Conservation (phyloP, 2,329 filamentous ascomycete species). For the Zarea fungicola region DNA sequence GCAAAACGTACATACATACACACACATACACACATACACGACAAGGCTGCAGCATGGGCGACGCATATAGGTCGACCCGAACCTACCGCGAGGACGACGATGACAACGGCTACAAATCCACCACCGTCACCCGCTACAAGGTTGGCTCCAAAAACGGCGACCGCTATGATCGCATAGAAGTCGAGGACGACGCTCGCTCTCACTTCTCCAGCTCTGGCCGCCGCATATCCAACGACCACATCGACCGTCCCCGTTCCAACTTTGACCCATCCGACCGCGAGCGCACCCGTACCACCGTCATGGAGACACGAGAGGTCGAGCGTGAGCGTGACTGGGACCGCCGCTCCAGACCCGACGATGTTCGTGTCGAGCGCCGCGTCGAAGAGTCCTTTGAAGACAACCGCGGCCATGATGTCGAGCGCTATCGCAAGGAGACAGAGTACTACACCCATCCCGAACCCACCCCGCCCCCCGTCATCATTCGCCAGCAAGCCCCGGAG, state of each 20-base stretch:
- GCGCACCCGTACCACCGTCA: constrained; percentile 32
- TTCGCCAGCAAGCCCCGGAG: constrained; percentile 50
- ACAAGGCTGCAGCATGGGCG: too few species aligned
- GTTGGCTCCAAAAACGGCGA: constrained; percentile 36
- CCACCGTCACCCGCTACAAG: constrained; percentile 50
- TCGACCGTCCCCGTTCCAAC: constrained; percentile 47
- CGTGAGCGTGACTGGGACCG: constrained; percentile 42
- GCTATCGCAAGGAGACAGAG: constrained; percentile 57
- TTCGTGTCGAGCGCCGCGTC: constrained; percentile 49
- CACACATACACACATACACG: too few species aligned
- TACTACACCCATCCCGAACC: constrained; percentile 52
- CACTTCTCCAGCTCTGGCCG: constrained; percentile 36
- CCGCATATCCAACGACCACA: constrained; percentile 34
- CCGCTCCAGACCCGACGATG: constrained; percentile 35
- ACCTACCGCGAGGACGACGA: constrained; percentile 32
- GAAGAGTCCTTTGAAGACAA: constrained; percentile 45
- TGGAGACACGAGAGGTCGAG: constrained; percentile 31
- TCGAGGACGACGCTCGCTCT: constrained; percentile 42
- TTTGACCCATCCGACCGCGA: constrained; percentile 40
- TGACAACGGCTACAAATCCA: constrained; percentile 41
- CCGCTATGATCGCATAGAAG: constrained; percentile 36
- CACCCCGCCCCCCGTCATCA: constrained; percentile 47
- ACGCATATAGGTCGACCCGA: constrained; percentile 28
- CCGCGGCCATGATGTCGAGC: constrained; percentile 47
- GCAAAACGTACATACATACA: too few species aligned